A percentile compares a stretch with the other conserved stretches of the same genome.
Conservation (phyloP, 371 early-diverging fungal genomes). For the Rozella allomycis region DNA sequence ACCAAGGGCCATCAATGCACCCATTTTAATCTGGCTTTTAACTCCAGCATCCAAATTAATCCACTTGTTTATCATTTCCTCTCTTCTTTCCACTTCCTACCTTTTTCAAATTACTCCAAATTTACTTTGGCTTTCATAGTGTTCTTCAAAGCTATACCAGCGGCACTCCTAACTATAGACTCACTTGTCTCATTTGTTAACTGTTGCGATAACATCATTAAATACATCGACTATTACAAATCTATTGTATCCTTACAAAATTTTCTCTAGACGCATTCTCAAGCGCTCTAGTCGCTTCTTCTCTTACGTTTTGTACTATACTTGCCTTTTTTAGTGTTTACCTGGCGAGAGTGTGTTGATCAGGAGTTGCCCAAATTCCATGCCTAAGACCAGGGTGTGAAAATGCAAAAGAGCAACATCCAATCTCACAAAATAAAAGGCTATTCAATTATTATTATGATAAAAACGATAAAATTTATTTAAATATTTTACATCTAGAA, state of each 20-base stretch:
- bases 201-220: conserved; percentile 48
- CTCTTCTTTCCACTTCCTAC: conserved; percentile 2
- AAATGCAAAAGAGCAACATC: too few relatives aligned
- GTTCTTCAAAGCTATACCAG: conserved; percentile 81
- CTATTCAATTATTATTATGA: too few relatives aligned
- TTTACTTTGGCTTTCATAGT: conserved; percentile 49
- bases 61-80: conserved; percentile 3
- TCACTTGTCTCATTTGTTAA: conserved; percentile 45
- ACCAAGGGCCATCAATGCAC: conserved; percentile 41
- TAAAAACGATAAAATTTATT: too few relatives aligned
- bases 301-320: conserved; percentile 20
- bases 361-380: conserved; percentile 39
- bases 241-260: conserved; percentile 34
- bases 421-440: too few relatives aligned
- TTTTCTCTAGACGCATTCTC: conserved; percentile 46
- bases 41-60: neutral
- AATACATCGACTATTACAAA: conserved; percentile 42
- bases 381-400: neutral
- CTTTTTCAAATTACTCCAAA: neutral
- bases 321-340: conserved; percentile 8
- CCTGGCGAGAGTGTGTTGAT: conserved; percentile 46
- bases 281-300: conserved; percentile 49
- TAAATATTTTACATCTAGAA: too few relatives aligned
- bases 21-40: conserved; percentile 3
- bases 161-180: conserved; percentile 38